These are phyloP conservation scores for Tirmania nivea DNA, from an alignment of 495 filamentous ascomycete genomes.

Conservation along the genomic window DNA sequence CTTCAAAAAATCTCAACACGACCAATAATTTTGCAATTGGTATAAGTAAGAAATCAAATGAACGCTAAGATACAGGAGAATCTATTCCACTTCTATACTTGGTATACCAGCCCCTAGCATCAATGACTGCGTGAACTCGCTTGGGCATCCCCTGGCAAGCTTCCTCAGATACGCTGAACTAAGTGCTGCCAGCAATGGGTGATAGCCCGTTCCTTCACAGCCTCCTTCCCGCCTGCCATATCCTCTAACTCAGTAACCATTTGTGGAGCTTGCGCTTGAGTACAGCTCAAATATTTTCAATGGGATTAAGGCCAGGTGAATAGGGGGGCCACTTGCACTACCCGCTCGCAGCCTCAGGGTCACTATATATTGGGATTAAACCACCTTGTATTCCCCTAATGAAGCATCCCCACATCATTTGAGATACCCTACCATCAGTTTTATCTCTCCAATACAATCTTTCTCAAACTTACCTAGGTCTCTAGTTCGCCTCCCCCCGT, in stretches of 20 bases:
- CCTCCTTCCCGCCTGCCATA: neutral
- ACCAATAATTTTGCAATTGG: too few species aligned
- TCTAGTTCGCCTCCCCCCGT: neutral
- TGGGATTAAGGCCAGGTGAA: slow-evolving; percentile 4
- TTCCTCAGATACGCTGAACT: neutral
- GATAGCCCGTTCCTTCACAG: neutral
- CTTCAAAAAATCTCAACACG: too few species aligned
- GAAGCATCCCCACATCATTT: neutral
- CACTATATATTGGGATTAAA: neutral
- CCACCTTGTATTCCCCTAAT: neutral
- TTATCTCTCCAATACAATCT: neutral
- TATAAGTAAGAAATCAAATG: too few species aligned
- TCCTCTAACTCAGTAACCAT: neutral
- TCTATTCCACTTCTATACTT: slow-evolving; percentile 5
- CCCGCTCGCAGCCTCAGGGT: neutral
- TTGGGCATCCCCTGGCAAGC: neutral
- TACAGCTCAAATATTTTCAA: slow-evolving; percentile 3
- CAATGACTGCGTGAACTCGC: slow-evolving; percentile 1
- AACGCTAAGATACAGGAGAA: too few species aligned
- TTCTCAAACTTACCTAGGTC: neutral
- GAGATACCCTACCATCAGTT: neutral
- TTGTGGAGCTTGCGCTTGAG: neutral
- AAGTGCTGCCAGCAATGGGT: neutral
- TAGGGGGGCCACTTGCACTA: neutral
- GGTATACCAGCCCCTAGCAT: slow-evolving; percentile 2